Conservation (phyloP, 1,139 yeast genomes). For the Protomyces gravidus region DNA sequence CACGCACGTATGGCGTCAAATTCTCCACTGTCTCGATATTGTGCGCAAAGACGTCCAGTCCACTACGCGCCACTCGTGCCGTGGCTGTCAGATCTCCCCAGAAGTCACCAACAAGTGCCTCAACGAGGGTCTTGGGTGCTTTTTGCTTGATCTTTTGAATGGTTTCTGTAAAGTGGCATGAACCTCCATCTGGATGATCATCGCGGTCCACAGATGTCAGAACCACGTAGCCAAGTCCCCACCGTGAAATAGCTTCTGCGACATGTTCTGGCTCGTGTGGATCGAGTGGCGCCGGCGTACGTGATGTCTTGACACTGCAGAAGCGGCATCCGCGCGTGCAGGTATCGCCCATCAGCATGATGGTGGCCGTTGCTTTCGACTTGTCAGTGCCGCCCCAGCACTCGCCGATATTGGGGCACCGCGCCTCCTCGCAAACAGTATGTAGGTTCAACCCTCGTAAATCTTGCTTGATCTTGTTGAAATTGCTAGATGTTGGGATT, state of each 20-base stretch:
- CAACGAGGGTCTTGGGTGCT: slow-evolving; percentile 88
- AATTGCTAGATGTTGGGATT: slow-evolving; percentile 77
- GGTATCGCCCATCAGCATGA: slow-evolving; percentile 96
- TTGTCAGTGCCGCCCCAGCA: slow-evolving; percentile 98
- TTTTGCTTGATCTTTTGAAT: slow-evolving; percentile 77
- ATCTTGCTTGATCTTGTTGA: slow-evolving; percentile 74
- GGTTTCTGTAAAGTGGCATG: slow-evolving; percentile 83
- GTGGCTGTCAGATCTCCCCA: slow-evolving; percentile 84
- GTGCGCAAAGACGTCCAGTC: slow-evolving; percentile 95
- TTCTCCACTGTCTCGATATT: slow-evolving; percentile 95
- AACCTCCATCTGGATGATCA: slow-evolving; percentile 89
- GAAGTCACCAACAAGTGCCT: slow-evolving; percentile 92
- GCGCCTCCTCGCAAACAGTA: slow-evolving; percentile 90
- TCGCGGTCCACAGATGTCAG: slow-evolving; percentile 97
- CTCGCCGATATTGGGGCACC: slow-evolving; percentile 97
- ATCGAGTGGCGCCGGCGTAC: slow-evolving; percentile 83
- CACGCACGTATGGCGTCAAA: slow-evolving; percentile 90
- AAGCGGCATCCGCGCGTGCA: slow-evolving; percentile 98
- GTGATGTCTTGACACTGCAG: slow-evolving; percentile 90
- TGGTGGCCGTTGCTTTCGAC: slow-evolving; percentile 96
- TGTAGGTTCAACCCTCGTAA: slow-evolving; percentile 82
- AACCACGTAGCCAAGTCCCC: slow-evolving; percentile 98
- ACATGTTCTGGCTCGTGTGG: slow-evolving; percentile 97
- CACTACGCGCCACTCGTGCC: slow-evolving; percentile 71
- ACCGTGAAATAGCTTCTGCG: slow-evolving; percentile 92